Percentiles rank a stretch among this genome's conserved stretches.
Evolutionary conservation across 2,329 filamentous ascomycete genomes (phyloP).

Genomic region (Cercospora beticola): DNA sequence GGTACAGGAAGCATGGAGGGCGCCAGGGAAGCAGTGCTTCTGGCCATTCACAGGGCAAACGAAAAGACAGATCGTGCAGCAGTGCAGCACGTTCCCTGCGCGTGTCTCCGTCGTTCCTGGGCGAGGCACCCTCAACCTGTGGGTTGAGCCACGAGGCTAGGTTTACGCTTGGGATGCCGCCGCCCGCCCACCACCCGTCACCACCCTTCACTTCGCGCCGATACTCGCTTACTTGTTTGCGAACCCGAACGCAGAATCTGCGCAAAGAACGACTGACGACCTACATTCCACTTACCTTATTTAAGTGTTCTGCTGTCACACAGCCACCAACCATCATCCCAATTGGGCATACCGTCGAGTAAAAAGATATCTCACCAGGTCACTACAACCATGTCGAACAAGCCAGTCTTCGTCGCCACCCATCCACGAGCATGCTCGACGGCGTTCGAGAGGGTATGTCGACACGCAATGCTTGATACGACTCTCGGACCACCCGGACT

Average conservation of each 20-base stretch:
- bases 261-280: not conserved
- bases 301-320: not conserved
- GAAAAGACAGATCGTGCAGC: not conserved
- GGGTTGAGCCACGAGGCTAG: constrained; percentile 17
- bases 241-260: constrained; percentile 4
- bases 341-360: not conserved
- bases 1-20: not conserved
- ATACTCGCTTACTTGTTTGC: constrained; percentile 3
- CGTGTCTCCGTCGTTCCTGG: constrained; percentile 2
- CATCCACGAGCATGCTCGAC: constrained; percentile 95
- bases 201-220: not conserved
- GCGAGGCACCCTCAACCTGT: constrained; percentile 15
- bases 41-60: not conserved
- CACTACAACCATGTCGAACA: constrained; percentile 62
- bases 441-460: constrained; percentile 85
- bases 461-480: not conserved
- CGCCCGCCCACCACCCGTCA: constrained; percentile 3
- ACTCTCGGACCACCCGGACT: constrained; percentile 10
- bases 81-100: not conserved
- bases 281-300: not conserved
- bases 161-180: constrained; percentile 10
- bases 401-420: constrained; percentile 87
- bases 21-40: not conserved
- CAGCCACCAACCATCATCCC: not conserved
- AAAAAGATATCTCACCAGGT: not conserved